Evolutionary conservation across 257 asterid species (phyloP).

Genomic region (Handroanthus guayacan): DNA sequence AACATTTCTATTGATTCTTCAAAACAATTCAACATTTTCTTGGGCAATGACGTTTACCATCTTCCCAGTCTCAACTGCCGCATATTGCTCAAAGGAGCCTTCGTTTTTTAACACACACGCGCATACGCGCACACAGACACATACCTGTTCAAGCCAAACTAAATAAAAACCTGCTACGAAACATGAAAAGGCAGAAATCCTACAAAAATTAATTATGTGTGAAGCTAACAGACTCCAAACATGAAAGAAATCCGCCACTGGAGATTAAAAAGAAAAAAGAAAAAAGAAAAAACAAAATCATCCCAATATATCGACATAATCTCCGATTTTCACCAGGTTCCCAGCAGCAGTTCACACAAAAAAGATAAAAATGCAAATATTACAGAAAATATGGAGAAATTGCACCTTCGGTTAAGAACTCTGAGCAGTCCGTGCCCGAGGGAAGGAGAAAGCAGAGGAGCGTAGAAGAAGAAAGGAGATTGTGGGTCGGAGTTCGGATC

Average conservation of each 20-base stretch:
- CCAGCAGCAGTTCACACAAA: not conserved
- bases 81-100: not conserved
- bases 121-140: constrained; percentile 17
- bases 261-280: not conserved
- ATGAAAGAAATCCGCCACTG: not conserved
- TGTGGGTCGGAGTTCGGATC: not conserved
- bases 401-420: constrained; percentile 20
- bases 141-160: not conserved
- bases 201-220: not conserved
- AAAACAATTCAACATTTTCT: not conserved
- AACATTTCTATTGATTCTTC: not conserved
- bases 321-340: not conserved
- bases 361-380: not conserved
- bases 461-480: not conserved
- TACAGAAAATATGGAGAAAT: not conserved
- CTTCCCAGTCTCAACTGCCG: not conserved
- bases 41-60: not conserved
- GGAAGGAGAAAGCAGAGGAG: not conserved
- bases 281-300: not conserved
- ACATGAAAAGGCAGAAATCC: not conserved
- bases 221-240: not conserved
- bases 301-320: not conserved
- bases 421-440: not conserved
- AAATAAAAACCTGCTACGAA: not conserved
- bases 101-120: not conserved